Percentiles rank a stretch among this genome's conserved stretches.
These are phyloP conservation scores for Kodamaea alishanica DNA, from an alignment of 1,139 yeast genomes.

Conservation along the genomic window DNA sequence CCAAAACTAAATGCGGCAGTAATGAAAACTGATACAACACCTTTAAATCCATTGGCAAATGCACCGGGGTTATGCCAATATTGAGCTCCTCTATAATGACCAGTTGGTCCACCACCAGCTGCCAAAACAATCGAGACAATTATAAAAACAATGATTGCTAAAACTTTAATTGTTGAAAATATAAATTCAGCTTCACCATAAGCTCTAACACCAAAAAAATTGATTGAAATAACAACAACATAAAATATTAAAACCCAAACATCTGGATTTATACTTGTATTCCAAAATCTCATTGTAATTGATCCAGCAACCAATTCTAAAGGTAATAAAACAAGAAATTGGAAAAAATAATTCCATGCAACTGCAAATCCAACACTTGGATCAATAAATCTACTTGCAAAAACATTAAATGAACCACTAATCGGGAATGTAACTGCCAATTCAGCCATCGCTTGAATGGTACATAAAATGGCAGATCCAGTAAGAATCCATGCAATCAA, in stretches of 20 bases:
- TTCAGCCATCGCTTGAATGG: conserved; percentile 36
- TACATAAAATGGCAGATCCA: conserved; percentile 27
- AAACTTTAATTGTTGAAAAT: conserved; percentile 29
- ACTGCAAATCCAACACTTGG: conserved; percentile 36
- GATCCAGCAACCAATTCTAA: conserved; percentile 33
- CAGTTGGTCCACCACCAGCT: conserved; percentile 33
- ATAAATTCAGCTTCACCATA: conserved; percentile 36
- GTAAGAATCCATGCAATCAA: conserved; percentile 38
- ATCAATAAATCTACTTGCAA: conserved; percentile 31
- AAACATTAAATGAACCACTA: conserved; percentile 32
- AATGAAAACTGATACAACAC: conserved; percentile 47
- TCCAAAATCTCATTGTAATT: conserved; percentile 32
- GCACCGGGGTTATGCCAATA: conserved; percentile 34
- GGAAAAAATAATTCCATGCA: conserved; percentile 33
- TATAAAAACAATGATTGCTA: conserved; percentile 32
- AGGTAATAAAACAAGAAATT: conserved; percentile 27
- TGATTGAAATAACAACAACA: conserved; percentile 26
- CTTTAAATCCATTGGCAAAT: conserved; percentile 40
- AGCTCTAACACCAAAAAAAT: conserved; percentile 33
- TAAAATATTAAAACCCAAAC: conserved; percentile 32
- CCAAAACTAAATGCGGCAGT: conserved; percentile 58
- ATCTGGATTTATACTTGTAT: conserved; percentile 27
- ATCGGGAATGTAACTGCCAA: conserved; percentile 33
- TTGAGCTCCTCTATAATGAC: conserved; percentile 21
- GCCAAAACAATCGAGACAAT: conserved; percentile 29